These are phyloP conservation scores for Geotrichum fermentans DNA, from an alignment of 1,139 yeast species.

Conservation along the genomic window DNA sequence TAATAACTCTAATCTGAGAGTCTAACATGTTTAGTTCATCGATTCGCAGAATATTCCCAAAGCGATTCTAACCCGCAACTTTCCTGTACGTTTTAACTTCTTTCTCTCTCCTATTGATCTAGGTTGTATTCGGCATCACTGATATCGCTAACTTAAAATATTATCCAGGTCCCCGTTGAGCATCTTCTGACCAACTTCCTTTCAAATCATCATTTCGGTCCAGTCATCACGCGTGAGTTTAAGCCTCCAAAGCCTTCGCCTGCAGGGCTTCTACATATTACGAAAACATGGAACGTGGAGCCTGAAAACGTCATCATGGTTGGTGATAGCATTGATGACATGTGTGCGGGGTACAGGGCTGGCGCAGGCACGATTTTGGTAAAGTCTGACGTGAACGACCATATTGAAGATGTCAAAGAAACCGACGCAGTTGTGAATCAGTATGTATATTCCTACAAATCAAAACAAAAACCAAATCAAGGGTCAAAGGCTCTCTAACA, in stretches of 20 bases:
- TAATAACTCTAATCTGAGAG: neutral
- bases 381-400: slow-evolving; percentile 46
- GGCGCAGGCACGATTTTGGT: slow-evolving; percentile 54
- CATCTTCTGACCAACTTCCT: slow-evolving; percentile 46
- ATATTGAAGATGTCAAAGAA: slow-evolving; percentile 37
- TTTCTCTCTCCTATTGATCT: neutral
- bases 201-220: slow-evolving; percentile 43
- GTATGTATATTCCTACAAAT: slow-evolving; percentile 16
- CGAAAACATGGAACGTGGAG: slow-evolving; percentile 42
- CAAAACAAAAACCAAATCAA: neutral
- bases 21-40: slow-evolving; percentile 33
- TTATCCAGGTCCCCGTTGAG: slow-evolving; percentile 44
- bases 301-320: slow-evolving; percentile 56
- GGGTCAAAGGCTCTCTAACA: neutral
- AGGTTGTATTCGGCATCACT: too few species aligned
- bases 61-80: slow-evolving; percentile 59
- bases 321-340: slow-evolving; percentile 64
- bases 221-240: slow-evolving; percentile 55
- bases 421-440: slow-evolving; percentile 43
- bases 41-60: slow-evolving; percentile 39
- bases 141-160: too few species aligned
- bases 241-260: slow-evolving; percentile 64
- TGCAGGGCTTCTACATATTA: slow-evolving; percentile 52
- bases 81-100: slow-evolving; percentile 32
- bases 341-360: slow-evolving; percentile 54